phyloP scores from a whole-genome alignment of 306 rosid genomes.

The Sechiopsis laciniata region DNA sequence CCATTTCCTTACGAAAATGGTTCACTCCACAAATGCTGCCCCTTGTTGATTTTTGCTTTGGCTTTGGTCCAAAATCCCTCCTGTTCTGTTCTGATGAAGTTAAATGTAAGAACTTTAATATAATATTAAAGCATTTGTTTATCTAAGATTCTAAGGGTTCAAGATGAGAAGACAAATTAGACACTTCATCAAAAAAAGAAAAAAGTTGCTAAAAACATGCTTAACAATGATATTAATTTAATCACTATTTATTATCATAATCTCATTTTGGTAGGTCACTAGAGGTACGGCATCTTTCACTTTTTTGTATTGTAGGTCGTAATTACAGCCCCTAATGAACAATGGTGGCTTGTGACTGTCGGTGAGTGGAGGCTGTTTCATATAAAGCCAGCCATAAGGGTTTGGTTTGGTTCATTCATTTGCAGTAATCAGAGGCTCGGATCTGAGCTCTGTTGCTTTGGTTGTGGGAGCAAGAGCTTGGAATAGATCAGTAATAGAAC shows the following conservation, averaged over 20 bases:
- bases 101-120: background rate
- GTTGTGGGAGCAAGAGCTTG: slow-evolving; percentile 18
- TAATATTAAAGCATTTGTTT: background rate
- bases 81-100: slow-evolving; percentile 5
- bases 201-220: background rate
- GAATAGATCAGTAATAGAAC: background rate
- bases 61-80: slow-evolving; percentile 21
- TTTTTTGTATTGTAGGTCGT: background rate
- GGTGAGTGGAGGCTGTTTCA: slow-evolving; percentile 24
- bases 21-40: slow-evolving; percentile 9
- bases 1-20: background rate
- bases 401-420: slow-evolving; percentile 22
- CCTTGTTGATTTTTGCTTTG: slow-evolving; percentile 7
- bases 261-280: slow-evolving; percentile 12
- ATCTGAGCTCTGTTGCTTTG: slow-evolving; percentile 17
- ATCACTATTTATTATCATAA: background rate
- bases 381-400: background rate
- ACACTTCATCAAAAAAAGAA: background rate
- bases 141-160: slow-evolving; percentile 4
- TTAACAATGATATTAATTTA: background rate
- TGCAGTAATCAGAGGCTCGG: slow-evolving; percentile 25
- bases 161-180: slow-evolving; percentile 2
- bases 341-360: slow-evolving; percentile 35
- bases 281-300: slow-evolving; percentile 1
- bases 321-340: slow-evolving; percentile 21